A percentile compares a stretch with the other conserved stretches of the same genome.
Evolutionary conservation across 1,284 basidiomycete genomes (phyloP).

Genomic region (Cutaneotrichosporon cutaneum): DNA sequence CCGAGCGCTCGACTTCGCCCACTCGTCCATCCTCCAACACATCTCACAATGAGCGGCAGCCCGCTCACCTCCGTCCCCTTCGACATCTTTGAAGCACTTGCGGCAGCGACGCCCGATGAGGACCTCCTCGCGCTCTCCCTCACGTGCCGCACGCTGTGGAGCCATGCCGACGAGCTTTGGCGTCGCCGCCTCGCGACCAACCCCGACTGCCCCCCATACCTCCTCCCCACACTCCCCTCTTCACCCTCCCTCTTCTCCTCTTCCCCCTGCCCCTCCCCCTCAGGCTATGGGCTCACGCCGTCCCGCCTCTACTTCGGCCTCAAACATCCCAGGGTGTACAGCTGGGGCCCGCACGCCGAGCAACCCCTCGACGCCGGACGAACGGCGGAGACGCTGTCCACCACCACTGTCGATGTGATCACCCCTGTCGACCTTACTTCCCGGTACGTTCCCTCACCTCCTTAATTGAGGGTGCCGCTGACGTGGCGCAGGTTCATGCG

Average conservation of each 20-base stretch:
- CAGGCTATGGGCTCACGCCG: no score
- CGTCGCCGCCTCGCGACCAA: not conserved
- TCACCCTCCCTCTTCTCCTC: no score
- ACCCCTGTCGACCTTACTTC: not conserved
- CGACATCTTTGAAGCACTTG: not conserved
- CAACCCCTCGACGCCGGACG: not conserved
- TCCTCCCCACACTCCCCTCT: not conserved
- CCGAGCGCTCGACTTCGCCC: no score
- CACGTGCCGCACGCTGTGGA: not conserved
- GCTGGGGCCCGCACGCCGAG: constrained; percentile 7
- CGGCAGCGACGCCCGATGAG: not conserved
- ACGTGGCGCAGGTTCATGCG: constrained; percentile 8
- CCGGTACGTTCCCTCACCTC: not conserved
- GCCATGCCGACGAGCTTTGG: not conserved
- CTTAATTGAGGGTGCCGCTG: no score
- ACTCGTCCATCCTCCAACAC: no score
- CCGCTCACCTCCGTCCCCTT: not conserved
- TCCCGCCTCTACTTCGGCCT: constrained; percentile 9
- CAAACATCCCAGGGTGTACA: not conserved
- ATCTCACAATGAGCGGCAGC: no score
- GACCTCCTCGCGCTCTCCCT: constrained; percentile 6
- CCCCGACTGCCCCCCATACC: not conserved
- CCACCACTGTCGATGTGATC: not conserved
- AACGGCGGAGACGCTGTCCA: not conserved
- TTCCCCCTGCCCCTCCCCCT: no score